A percentile compares a stretch with the other conserved stretches of the same genome.
Conservation (phyloP, 768 basidiomycete species). For the Boletellus sp. region DNA sequence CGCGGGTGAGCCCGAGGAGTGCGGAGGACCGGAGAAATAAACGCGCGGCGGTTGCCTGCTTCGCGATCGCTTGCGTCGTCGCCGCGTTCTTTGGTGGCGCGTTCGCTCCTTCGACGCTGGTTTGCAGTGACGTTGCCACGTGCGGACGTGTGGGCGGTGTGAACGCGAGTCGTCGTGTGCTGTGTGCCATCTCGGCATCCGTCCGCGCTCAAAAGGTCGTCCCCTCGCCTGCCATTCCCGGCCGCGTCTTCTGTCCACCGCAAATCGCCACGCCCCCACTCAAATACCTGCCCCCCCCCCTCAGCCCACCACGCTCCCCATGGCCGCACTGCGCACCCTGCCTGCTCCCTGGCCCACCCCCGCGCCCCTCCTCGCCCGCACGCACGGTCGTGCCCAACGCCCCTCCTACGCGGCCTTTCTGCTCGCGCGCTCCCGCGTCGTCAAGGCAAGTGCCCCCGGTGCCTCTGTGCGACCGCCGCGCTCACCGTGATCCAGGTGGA, state of each 20-base stretch:
- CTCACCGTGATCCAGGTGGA: conserved; percentile 19
- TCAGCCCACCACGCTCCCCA: conserved; percentile 9
- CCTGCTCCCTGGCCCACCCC: not conserved
- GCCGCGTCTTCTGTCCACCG: too few species aligned
- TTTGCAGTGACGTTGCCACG: too few species aligned
- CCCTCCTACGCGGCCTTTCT: conserved; percentile 39
- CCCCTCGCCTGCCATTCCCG: conserved; percentile 29
- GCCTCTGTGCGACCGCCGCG: not conserved
- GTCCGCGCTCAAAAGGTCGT: too few species aligned
- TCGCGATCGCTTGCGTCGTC: too few species aligned
- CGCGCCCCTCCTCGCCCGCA: not conserved
- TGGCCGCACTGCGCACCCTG: conserved; percentile 16
- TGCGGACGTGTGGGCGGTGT: too few species aligned
- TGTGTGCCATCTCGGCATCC: too few species aligned
- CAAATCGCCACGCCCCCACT: conserved; percentile 11
- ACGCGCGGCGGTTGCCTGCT: too few species aligned
- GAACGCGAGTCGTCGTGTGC: too few species aligned
- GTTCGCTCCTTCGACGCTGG: too few species aligned
- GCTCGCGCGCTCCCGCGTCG: conserved; percentile 49
- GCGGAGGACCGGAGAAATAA: too few species aligned
- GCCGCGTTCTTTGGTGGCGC: too few species aligned
- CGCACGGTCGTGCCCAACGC: conserved; percentile 1
- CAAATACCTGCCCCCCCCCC: conserved; percentile 32
- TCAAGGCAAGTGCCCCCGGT: conserved; percentile 39
- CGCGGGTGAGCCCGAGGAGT: conserved; percentile 43